phyloP scores from a whole-genome alignment of 2,329 filamentous ascomycete species.

The Xylaria hypoxylon region DNA sequence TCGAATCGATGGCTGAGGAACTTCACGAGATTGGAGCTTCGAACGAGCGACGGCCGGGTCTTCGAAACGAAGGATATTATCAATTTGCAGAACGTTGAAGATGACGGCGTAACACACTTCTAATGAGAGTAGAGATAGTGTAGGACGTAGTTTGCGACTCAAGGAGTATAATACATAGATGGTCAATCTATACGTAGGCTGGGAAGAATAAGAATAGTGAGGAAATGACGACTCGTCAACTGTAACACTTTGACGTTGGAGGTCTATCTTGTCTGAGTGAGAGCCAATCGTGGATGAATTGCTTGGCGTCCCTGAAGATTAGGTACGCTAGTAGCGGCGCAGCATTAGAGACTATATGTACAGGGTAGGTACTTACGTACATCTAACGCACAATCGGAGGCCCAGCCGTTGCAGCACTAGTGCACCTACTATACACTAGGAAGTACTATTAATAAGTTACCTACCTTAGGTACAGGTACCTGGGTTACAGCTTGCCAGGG shows the following conservation, averaged over 20 bases:
- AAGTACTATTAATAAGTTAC: too few species aligned
- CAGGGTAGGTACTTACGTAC: too few species aligned
- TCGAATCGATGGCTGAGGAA: conserved; percentile 8
- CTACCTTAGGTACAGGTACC: too few species aligned
- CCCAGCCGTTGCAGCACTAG: too few species aligned
- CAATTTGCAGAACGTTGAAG: conserved; percentile 13
- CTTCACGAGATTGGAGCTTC: conserved; percentile 2
- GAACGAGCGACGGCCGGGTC: conserved; percentile 27
- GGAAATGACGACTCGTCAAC: conserved; percentile 22
- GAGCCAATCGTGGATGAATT: conserved; percentile 18
- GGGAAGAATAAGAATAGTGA: conserved; percentile 3
- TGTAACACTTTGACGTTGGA: conserved; percentile 7
- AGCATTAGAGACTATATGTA: conserved; percentile 12
- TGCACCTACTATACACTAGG: too few species aligned
- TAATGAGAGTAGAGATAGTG: conserved; percentile 9
- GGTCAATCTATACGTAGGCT: neutral
- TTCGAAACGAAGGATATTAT: conserved; percentile 21
- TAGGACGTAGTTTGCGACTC: conserved; percentile 7
- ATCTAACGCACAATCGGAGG: too few species aligned
- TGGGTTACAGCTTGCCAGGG: too few species aligned
- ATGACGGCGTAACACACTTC: conserved; percentile 10
- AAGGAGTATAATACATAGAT: conserved; percentile 14
- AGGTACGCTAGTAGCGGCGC: conserved; percentile 1
- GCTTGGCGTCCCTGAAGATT: conserved; percentile 16
- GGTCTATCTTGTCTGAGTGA: conserved; percentile 8